These are phyloP conservation scores for Apocynum venetum DNA, from an alignment of 257 asterid species.

Conservation along the genomic window DNA sequence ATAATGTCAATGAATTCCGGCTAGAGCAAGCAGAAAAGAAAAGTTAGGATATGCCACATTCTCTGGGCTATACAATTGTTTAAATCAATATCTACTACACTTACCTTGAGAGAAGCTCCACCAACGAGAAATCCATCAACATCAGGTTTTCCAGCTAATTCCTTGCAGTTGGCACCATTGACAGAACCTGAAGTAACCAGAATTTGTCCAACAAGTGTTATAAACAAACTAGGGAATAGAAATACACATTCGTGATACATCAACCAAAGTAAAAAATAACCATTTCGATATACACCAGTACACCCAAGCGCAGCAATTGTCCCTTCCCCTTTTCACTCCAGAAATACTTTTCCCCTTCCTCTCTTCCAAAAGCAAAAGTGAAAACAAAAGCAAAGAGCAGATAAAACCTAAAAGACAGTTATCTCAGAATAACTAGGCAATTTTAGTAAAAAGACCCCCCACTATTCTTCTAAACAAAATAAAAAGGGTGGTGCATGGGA, in stretches of 20 bases:
- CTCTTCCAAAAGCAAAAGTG: not conserved
- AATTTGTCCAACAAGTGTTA: not conserved
- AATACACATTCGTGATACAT: not conserved
- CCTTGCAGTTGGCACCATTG: conserved; percentile 71
- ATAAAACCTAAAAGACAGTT: not conserved
- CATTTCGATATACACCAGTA: not conserved
- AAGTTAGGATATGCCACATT: not conserved
- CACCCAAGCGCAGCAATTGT: not conserved
- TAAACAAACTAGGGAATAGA: not conserved
- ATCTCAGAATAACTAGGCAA: not conserved
- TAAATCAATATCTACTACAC: not conserved
- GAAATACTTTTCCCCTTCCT: not conserved
- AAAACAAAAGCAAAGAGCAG: not conserved
- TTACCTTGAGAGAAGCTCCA: conserved; percentile 83
- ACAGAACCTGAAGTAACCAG: conserved; percentile 23
- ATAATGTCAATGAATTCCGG: conserved; percentile 82
- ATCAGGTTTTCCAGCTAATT: conserved; percentile 61
- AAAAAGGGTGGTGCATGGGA: not conserved
- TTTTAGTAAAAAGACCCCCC: not conserved
- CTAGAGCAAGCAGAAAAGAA: conserved; percentile 23
- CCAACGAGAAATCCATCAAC: conserved; percentile 80
- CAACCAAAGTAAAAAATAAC: not conserved
- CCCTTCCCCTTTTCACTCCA: not conserved
- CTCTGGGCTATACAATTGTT: not conserved
- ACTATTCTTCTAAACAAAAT: not conserved